Percentiles rank a stretch among this genome's conserved stretches.
Conservation (phyloP, 1,284 basidiomycete genomes). For the Cutaneotrichosporon sp. region DNA sequence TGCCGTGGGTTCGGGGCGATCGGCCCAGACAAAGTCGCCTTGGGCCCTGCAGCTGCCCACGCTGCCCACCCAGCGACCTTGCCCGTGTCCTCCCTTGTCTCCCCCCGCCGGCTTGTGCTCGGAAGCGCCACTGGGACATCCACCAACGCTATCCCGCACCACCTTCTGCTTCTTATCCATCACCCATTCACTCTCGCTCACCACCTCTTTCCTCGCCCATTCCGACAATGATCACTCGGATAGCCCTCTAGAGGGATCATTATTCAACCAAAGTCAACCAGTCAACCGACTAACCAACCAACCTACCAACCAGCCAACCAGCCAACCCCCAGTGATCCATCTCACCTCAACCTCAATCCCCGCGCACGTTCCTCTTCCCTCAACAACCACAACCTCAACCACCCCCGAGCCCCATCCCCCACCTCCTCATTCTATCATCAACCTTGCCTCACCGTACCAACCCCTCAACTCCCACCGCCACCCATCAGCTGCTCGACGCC, state of each 20-base stretch:
- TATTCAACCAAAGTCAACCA: not conserved
- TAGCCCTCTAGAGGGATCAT: constrained; percentile 18
- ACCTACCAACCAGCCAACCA: not conserved
- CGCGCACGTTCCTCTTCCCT: not conserved
- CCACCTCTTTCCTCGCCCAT: not conserved
- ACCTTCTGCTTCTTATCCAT: not conserved
- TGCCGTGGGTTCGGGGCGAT: no score
- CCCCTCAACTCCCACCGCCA: not conserved
- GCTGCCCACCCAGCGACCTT: no score
- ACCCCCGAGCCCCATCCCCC: not conserved
- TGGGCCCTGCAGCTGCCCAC: no score
- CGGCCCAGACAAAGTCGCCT: not conserved
- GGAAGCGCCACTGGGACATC: not conserved
- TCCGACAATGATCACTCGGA: constrained; percentile 19
- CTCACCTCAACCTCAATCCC: not conserved
- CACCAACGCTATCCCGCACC: not conserved
- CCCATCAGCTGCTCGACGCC: not conserved
- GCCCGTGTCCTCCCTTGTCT: not conserved
- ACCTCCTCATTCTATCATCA: not conserved
- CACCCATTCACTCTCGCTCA: not conserved
- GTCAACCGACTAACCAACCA: not conserved
- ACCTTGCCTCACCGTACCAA: not conserved
- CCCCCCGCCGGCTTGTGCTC: not conserved
- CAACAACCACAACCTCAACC: not conserved
- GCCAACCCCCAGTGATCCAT: not conserved